A percentile compares a stretch with the other conserved stretches of the same genome.
These are phyloP conservation scores for Effrenium voratum DNA, from an alignment of 73 alveolate genomes.

Conservation along the genomic window DNA sequence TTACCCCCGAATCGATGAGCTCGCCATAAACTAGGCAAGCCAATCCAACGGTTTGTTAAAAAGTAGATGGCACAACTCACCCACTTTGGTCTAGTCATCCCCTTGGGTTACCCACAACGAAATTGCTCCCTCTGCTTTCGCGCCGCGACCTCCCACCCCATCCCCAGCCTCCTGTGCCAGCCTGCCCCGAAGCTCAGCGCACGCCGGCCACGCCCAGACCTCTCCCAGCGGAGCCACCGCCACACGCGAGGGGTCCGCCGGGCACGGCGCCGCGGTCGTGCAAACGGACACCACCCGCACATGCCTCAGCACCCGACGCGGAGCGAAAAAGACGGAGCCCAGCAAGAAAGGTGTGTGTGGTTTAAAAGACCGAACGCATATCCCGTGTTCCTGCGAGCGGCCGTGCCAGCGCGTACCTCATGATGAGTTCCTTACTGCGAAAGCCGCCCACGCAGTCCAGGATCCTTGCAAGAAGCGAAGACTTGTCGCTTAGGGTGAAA, in stretches of 20 bases:
- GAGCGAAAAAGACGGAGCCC: not conserved
- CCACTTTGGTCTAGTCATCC: too few species aligned
- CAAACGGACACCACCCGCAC: constrained; percentile 42
- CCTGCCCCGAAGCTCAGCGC: constrained; percentile 19
- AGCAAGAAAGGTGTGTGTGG: not conserved
- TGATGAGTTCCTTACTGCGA: constrained; percentile 1
- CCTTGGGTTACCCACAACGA: too few species aligned
- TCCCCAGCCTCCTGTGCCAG: not conserved
- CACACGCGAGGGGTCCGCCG: constrained; percentile 83
- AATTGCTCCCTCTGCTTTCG: too few species aligned
- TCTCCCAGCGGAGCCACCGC: constrained; percentile 31
- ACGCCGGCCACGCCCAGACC: constrained; percentile 70
- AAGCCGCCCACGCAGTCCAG: constrained; percentile 80
- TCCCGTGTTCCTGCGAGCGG: not conserved
- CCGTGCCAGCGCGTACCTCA: constrained; percentile 16
- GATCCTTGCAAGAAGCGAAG: not conserved
- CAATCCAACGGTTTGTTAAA: too few species aligned
- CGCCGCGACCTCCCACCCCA: too few species aligned
- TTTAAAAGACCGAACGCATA: not conserved
- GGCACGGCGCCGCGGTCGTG: not conserved
- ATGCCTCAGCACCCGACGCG: not conserved
- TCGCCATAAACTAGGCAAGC: too few species aligned
- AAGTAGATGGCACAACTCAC: too few species aligned
- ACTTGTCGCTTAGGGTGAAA: too few species aligned
- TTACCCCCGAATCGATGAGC: too few species aligned